Conservation (phyloP, 768 basidiomycete genomes). For the Rhizopogon vinicolor region DNA sequence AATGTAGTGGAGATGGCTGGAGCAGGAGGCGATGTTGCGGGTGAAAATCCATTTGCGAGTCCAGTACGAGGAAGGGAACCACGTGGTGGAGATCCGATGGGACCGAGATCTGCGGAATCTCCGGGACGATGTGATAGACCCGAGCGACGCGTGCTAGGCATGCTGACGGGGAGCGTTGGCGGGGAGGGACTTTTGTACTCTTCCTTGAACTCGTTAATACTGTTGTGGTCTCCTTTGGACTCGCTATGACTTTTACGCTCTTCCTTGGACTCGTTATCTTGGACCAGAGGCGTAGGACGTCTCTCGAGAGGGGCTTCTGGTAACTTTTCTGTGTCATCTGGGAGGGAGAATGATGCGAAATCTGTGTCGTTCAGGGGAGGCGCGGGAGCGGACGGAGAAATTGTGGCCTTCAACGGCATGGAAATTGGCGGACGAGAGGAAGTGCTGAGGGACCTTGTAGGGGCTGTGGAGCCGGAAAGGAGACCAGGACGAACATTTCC, state of each 20-base stretch:
- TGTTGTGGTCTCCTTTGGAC: background rate
- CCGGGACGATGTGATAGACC: slow-evolving; percentile 31
- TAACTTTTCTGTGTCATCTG: slow-evolving; percentile 55
- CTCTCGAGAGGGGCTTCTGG: slow-evolving; percentile 38
- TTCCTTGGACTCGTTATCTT: slow-evolving; percentile 11
- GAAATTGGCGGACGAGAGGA: slow-evolving; percentile 56
- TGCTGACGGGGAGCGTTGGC: slow-evolving; percentile 49
- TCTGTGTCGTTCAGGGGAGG: slow-evolving; percentile 74
- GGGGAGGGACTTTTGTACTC: slow-evolving; percentile 34
- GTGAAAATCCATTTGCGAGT: slow-evolving; percentile 42
- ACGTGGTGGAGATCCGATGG: slow-evolving; percentile 77
- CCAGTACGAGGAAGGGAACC: slow-evolving; percentile 32
- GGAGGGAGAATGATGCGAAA: slow-evolving; percentile 61
- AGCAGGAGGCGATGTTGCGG: slow-evolving; percentile 52
- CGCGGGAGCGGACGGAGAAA: slow-evolving; percentile 75
- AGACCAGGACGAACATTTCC: slow-evolving; percentile 18
- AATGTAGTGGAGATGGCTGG: slow-evolving; percentile 23
- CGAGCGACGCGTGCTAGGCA: slow-evolving; percentile 40
- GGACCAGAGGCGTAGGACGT: background rate
- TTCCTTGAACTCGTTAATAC: slow-evolving; percentile 7
- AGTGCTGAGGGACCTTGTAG: slow-evolving; percentile 45
- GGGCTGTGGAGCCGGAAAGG: slow-evolving; percentile 60
- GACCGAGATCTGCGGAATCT: slow-evolving; percentile 60
- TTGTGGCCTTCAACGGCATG: slow-evolving; percentile 65
- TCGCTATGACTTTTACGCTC: background rate